These are phyloP conservation scores for Xerocomus nothofagi DNA, from an alignment of 1,284 basidiomycete genomes.

Conservation along the genomic window DNA sequence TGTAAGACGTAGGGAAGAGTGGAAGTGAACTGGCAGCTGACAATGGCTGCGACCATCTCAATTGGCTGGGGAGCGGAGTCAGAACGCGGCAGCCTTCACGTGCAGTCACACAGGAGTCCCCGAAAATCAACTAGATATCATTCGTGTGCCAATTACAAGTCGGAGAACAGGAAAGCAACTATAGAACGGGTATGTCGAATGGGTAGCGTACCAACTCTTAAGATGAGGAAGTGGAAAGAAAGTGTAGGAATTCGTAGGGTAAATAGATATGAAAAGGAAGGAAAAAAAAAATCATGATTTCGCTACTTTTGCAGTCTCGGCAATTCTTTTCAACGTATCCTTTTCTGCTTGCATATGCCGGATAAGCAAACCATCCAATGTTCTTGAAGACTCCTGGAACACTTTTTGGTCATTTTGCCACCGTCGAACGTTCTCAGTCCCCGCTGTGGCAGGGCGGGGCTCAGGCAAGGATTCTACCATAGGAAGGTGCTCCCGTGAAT, in stretches of 20 bases:
- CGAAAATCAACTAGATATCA: slow-evolving; percentile 19
- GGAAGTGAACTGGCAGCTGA: slow-evolving; percentile 7
- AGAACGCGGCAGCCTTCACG: slow-evolving; percentile 33
- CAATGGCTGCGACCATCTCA: slow-evolving; percentile 23
- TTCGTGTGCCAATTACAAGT: slow-evolving; percentile 33
- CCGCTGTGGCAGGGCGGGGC: slow-evolving; percentile 32
- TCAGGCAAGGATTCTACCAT: slow-evolving; percentile 1
- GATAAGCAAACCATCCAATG: slow-evolving; percentile 70
- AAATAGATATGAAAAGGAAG: slow-evolving; percentile 3
- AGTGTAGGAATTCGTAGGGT: slow-evolving; percentile 16
- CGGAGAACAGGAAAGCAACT: slow-evolving; percentile 19
- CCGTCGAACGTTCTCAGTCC: slow-evolving; percentile 31
- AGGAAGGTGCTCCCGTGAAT: slow-evolving; percentile 33
- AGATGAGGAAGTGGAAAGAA: slow-evolving; percentile 12
- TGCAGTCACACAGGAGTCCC: slow-evolving; percentile 21
- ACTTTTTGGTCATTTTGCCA: slow-evolving; percentile 41
- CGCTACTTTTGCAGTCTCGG: slow-evolving; percentile 41
- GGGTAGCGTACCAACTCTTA: slow-evolving; percentile 16
- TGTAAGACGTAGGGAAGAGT: slow-evolving; percentile 9
- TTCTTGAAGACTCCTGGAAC: slow-evolving; percentile 55
- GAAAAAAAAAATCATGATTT: slow-evolving; percentile 24
- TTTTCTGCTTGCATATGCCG: slow-evolving; percentile 75
- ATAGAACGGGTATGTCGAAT: slow-evolving; percentile 24
- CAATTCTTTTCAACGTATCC: slow-evolving; percentile 70
- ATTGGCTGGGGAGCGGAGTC: slow-evolving; percentile 34